Evolutionary conservation across 129 eudicot genomes (phyloP), one percentile per base, ranked within the genome.

Genomic region (Kitagawia praeruptora): DNA sequence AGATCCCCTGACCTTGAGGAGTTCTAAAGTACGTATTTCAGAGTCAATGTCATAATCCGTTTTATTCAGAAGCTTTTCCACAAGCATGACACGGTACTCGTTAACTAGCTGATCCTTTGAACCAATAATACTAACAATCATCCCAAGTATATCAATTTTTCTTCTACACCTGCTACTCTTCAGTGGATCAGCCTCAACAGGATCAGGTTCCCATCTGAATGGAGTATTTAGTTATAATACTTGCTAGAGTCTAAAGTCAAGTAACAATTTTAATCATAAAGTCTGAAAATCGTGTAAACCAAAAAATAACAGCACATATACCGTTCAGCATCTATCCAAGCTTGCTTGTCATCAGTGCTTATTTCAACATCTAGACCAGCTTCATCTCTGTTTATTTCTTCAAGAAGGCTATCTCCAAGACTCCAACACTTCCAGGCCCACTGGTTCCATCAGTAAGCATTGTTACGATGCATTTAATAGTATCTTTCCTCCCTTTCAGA

Each of bases 361-460:
- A 87, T 53, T 75, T 95, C 92, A 71, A 90, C 97, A 83, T 95
- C 97, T 71, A 89, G 56, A 84, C 85, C 84, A 70, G 85, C 56
- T 84, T 95, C 98, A 77, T 95, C 97, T 84, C 97, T 90, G 83
- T 92, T 95, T 81, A 95, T 83, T 89, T 95, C 98, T 84, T 95
- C 98, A 86, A 95, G 98, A 66, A 95, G 98, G 77, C 98, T 92
- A 82, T 92, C 98, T 78, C 97, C n/a, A n/a, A n/a, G n/a, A n/a
- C n/a, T n/a, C n/a, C 97, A 14, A 77, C 78, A 71, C 80, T 84
- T 75, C 96, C 97, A 73, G 92, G 89, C 73, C 98, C 98, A 84
- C 92, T 90, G 46, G 89, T 88, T 25, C 98, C 97, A 87, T 92
- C 98, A 18, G 98, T 95, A 79, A 95, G 97, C 98, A 95, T 92